Conservation (phyloP, 306 rosid species). For the Lathyrus oleraceus region DNA sequence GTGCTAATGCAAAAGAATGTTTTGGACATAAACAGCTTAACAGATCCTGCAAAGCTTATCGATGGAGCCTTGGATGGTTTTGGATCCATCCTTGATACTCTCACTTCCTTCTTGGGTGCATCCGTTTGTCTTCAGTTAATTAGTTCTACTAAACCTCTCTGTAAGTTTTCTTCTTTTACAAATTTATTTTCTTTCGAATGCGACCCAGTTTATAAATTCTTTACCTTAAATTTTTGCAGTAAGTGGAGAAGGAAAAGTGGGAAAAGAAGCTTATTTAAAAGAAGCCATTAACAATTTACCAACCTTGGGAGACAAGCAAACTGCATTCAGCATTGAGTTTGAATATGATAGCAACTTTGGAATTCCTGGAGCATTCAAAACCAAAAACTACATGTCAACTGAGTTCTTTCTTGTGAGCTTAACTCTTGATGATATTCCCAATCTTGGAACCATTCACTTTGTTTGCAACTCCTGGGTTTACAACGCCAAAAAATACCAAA, state of each 20-base stretch:
- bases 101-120: background rate
- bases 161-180: too few species aligned
- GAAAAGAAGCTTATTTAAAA: conserved; percentile 48
- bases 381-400: conserved; percentile 44
- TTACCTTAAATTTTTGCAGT: conserved; percentile 27
- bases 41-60: background rate
- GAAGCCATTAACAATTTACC: conserved; percentile 41
- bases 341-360: conserved; percentile 52
- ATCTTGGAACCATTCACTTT: conserved; percentile 48
- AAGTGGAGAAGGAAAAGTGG: conserved; percentile 49
- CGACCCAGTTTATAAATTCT: too few species aligned
- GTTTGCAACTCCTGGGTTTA: conserved; percentile 74
- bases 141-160: conserved; percentile 20
- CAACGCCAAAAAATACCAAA: conserved; percentile 35
- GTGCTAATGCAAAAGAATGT: conserved; percentile 40
- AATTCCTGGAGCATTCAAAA: conserved; percentile 58
- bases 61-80: background rate
- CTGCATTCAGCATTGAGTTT: conserved; percentile 46
- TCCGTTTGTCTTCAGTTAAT: conserved; percentile 29
- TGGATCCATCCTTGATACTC: background rate
- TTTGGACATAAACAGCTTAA: conserved; percentile 26
- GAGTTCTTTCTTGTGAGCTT: conserved; percentile 61
- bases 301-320: conserved; percentile 46
- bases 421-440: conserved; percentile 58
- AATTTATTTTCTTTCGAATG: background rate